Evolutionary conservation across 164 flowering plant species (phyloP), one percentile per base, ranked within the genome.

Genomic region (Vitis amurensis): DNA sequence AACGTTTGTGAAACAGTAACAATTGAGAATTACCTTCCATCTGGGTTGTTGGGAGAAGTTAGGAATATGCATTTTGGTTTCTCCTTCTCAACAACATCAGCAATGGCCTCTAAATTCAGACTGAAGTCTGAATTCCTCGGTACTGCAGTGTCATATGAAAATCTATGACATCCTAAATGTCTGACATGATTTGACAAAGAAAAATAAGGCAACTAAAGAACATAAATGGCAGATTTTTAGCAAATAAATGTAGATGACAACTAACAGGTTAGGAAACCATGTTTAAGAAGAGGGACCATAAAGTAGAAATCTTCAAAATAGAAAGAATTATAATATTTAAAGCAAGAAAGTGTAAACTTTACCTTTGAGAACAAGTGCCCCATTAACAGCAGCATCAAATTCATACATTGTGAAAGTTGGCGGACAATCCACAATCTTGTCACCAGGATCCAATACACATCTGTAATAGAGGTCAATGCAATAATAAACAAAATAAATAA

Each of bases 391-490:
- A 71, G 99, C 99, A 86, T 96, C 99, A 81, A 96, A 93, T 78
- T 83, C 97, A 77, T 96, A 96, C 99, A 96, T 96, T n/a, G 99
- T 91, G 77, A 96, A 96, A 55, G 99, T 96, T 31, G 99, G 99
- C 67, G 99, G 99, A 65, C 99, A 96, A 81, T 96, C 99, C 44
- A 93, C 84, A 76, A 96, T 93, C 73, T 91, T 96, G 81, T 96
- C 98, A 70, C 97, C 97, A 66, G 98, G 98, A 63, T 96, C 99
- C 71, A 96, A 87, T 55, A 94, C 97, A 80, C 99, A 96, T 76
- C 99, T 96, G 78, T 70, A 71, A 66, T 55, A 73, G 59, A 19
- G 68, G 17, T 72, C 47, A 4, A 67, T 64, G 12, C 55, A 63
- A 16, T 29, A 14, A 65, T 63, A 61, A 29, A 61, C 37, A 72